These are phyloP conservation scores for Echeveria elegans DNA, from an alignment of 164 flowering plant species.

Conservation along the genomic window DNA sequence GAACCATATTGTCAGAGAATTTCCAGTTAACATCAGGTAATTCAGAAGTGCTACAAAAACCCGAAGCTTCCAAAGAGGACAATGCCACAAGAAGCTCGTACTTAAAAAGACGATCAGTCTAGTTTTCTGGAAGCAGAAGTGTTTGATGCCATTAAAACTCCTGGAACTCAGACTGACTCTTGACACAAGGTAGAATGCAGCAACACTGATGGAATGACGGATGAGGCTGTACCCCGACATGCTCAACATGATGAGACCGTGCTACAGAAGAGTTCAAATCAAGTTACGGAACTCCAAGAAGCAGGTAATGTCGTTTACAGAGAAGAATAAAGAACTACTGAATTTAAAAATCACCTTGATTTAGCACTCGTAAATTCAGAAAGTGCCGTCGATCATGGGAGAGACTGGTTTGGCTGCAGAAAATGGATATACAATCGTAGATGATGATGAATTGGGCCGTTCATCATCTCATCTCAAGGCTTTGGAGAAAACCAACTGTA, in stretches of 20 bases:
- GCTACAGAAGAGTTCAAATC: background rate
- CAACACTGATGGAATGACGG: background rate
- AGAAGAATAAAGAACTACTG: too few species aligned
- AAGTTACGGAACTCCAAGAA: background rate
- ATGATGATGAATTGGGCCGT: background rate
- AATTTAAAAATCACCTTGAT: too few species aligned
- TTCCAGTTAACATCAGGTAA: background rate
- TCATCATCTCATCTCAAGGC: background rate
- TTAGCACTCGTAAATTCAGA: too few species aligned
- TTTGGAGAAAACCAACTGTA: constrained; percentile 6
- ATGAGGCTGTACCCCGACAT: background rate
- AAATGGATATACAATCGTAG: background rate
- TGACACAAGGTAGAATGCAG: background rate
- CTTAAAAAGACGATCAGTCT: background rate
- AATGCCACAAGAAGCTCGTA: too few species aligned
- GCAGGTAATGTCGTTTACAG: background rate
- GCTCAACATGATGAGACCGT: background rate
- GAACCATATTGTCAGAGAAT: constrained; percentile 1
- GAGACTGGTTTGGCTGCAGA: background rate
- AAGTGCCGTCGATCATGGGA: background rate
- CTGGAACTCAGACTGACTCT: background rate
- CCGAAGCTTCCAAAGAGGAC: background rate
- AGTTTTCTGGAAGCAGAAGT: constrained; percentile 12
- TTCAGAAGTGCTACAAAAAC: background rate
- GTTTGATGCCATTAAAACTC: background rate